Base-by-base conservation (phyloP, 495 filamentous ascomycete genomes). In the Hyphodiscus hymeniophilus region DNA sequence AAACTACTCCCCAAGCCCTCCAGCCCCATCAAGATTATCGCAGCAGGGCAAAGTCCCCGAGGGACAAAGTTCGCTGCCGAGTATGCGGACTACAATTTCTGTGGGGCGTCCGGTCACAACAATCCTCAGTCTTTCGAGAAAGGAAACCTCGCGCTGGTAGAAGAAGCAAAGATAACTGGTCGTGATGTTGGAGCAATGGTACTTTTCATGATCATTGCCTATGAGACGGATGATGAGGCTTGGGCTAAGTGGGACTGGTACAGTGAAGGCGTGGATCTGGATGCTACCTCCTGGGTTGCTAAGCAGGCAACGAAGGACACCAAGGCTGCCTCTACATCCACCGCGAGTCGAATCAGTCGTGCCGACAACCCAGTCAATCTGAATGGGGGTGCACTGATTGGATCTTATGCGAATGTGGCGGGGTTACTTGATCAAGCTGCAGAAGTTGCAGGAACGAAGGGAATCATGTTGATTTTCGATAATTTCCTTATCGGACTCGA, bases 131-230 rank as follows among this genome's bases (percentile, higher is more conserved):
- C 55, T 2, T 59, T 56, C 35, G 46, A 32, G 2, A 36, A 53
- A 33, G 52, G 45, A 12, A 57, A 52, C 13, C 43, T 42, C 5
- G 47, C 55, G 7, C 51, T 63, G 4, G 53, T 56, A 18, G 55
- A 55, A 17, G 60, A 58, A 5, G 42, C 51, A 5, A 45, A 38
- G 17, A 45, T 50, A 30, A 46, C 45, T 10, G 58, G 51, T 4
- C 52, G 60, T 3, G 58, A 60, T 11, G 58, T 60, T 17, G 53
- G 60, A 11, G 59, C 55, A n/a, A 55, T 60, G 38, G 58, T 63
- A 2, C 50, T 60, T 6, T 63, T 63, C 33, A 60, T 53, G 58
- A 36, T 61, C 22, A 61, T 63, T 32, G 50, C 60, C 28, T 55
- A 61, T 10, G 60, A 58, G 35, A 63, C 58, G 24, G 58, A 63